Evolutionary conservation across 768 basidiomycete species (phyloP), one percentile per base, ranked within the genome.

Genomic region (Daedaleopsis nitida): DNA sequence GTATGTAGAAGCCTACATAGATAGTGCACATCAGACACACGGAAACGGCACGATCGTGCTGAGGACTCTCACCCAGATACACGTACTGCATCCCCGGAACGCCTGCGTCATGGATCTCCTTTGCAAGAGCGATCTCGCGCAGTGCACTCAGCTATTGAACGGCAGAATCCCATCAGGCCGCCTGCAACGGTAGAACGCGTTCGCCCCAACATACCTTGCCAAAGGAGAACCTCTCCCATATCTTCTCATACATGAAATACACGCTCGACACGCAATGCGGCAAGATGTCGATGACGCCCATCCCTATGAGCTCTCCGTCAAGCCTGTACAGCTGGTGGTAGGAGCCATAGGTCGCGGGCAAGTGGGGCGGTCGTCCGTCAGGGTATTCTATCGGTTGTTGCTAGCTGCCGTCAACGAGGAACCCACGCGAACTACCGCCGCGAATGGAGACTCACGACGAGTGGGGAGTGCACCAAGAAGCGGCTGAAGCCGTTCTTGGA

Each of bases 321-420:
- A 98, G 72, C 62, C 85, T 82, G 70, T 96, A 97, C 47, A 94
- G 75, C 66, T 94, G 94, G 69, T 98, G 96, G 73, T 94, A 92
- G 23, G 92, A 89, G n/a, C 96, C 96, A 73, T 94, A 98, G 16
- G 83, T 75, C n/a, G 61, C 69, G 0, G 95, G 94, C 11, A 96
- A 79, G 67, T 88, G 81, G 3, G 62, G 58, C 17, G 86, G 84
- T 0, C 80, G 81, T 0, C 72, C 53, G 1, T 69, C 73, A 6
- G 75, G 58, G 70, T 90, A 94, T 16, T 79, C 80, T 66, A 91
- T 94, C 23, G 80, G 75, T 67, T 85, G 81, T 57, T 66, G 56
- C 92, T 93, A 61, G 10, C 11, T 44, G 19, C 57, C 39, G 12
- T 37, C 47, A 35, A 32, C 27, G 27, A 32, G 27, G 44, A n/a